Base-by-base conservation (phyloP, 169 alveolate species). In the Toxoplasma gondii region DNA sequence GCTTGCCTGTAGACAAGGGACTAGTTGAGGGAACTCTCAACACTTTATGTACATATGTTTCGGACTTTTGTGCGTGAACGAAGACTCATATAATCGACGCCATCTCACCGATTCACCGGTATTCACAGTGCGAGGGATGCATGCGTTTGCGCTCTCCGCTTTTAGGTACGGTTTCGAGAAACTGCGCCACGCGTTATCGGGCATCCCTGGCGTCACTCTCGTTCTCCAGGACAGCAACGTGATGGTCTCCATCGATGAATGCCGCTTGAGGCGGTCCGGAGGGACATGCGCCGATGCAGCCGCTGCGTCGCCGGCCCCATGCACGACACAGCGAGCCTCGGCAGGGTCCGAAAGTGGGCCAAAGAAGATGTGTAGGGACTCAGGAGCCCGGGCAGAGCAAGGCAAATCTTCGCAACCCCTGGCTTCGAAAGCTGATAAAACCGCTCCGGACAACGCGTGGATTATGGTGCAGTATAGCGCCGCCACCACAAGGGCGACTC, bases 161-260 rank as follows among this genome's bases (percentile, higher is more conserved):
- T n/a, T 9, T 45, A 86, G 91, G 78, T 86, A 36, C 45, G 91
- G 91, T 24, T 86, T 86, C 44, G 78, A 86, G 22, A 41, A 86
- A 53, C 78, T 86, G 44, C 74, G 91, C 39, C 45, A 41, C 45
- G 91, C 91, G 80, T 7, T 86, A 10, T 74, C 78, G 45, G 39
- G 39, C 34, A 86, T 86, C n/a, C 91, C 91, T 16, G 91, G 91
- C 58, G 45, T 86, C 43, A 34, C 84, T 31, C 43, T 74, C 24
- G 27, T 12, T 31, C 84, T n/a, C 45, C 43, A n/a, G 39, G 44
- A n/a, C 45, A 74, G 84, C 84, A 74, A n/a, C 19, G 44, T 74
- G 49, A 31, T n/a, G 44, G 27, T 74, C n/a, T 7, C 38, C 43
- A 34, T 74, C 1, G 84, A 74, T 64, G n/a, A 16, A 64, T 64